Conservation (phyloP, 1,139 yeast genomes). For the Taiozyma sp. region DNA sequence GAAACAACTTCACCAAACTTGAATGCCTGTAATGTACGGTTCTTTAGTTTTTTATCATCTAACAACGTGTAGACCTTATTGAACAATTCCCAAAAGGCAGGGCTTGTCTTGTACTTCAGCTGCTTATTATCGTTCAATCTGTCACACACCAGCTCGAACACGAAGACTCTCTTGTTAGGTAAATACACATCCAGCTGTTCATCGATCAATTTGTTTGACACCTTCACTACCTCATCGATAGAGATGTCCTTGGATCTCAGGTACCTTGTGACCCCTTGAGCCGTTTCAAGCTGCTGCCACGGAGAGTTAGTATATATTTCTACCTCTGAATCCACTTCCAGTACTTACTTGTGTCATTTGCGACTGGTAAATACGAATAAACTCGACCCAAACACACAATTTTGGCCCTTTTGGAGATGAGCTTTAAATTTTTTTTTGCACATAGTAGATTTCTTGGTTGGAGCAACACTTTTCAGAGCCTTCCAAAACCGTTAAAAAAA, state of each 20-base stretch:
- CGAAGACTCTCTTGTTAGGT: conserved; percentile 55
- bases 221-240: conserved; percentile 37
- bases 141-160: conserved; percentile 63
- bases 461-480: background rate
- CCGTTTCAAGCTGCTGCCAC: conserved; percentile 24
- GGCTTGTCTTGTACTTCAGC: conserved; percentile 36
- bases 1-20: conserved; percentile 31
- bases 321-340: background rate
- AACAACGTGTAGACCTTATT: conserved; percentile 34
- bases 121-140: conserved; percentile 47
- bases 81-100: conserved; percentile 44
- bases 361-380: background rate
- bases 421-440: conserved; percentile 2
- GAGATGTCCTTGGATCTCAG: conserved; percentile 52
- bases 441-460: background rate
- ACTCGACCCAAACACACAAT: background rate
- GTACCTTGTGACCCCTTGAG: conserved; percentile 60
- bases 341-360: background rate
- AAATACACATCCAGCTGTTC: conserved; percentile 40
- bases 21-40: conserved; percentile 33
- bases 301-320: background rate
- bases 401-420: conserved; percentile 1
- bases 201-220: conserved; percentile 38
- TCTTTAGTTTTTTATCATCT: conserved; percentile 21
- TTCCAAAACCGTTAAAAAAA: background rate